Percentiles rank a stretch among this genome's conserved stretches.
phyloP scores from a whole-genome alignment of 2,329 filamentous ascomycete genomes.

The Phaeosphaeriaceae sp. region DNA sequence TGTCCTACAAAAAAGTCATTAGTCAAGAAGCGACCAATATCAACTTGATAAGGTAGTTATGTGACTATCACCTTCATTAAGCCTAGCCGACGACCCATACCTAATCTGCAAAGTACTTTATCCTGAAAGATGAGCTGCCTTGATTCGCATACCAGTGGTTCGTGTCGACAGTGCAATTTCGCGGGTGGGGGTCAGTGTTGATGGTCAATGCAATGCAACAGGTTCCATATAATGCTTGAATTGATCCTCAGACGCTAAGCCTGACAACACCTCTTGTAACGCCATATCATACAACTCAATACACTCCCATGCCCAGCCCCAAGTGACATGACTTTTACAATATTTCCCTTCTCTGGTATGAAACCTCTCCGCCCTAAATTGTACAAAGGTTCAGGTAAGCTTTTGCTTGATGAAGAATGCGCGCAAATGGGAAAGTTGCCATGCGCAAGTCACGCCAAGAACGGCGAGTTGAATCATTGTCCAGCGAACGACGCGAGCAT shows the following conservation, averaged over 20 bases:
- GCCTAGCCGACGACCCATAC: no score
- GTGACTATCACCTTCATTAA: no score
- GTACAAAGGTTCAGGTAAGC: conserved; percentile 70
- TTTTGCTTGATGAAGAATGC: conserved; percentile 99
- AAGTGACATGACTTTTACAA: conserved; percentile 15
- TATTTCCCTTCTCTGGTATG: conserved; percentile 10
- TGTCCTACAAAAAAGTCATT: no score
- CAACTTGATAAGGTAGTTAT: no score
- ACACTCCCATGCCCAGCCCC: conserved; percentile 8
- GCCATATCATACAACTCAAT: conserved; percentile 29
- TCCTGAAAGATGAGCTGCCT: no score
- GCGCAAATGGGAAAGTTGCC: conserved; percentile 94
- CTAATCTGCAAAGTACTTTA: no score
- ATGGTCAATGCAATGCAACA: no score
- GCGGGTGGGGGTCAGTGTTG: no score
- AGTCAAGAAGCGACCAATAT: no score
- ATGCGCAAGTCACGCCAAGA: conserved; percentile 86
- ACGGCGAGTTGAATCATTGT: conserved; percentile 87
- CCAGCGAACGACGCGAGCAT: conserved; percentile 91
- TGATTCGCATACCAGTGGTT: no score
- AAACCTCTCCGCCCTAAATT: not conserved
- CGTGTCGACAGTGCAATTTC: no score
- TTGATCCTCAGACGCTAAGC: conserved; percentile 7
- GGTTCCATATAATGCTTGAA: not conserved
- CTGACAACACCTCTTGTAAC: conserved; percentile 20